Base-by-base conservation (phyloP, 108 stramenopile genomes). In the Skeletonema menzelii region DNA sequence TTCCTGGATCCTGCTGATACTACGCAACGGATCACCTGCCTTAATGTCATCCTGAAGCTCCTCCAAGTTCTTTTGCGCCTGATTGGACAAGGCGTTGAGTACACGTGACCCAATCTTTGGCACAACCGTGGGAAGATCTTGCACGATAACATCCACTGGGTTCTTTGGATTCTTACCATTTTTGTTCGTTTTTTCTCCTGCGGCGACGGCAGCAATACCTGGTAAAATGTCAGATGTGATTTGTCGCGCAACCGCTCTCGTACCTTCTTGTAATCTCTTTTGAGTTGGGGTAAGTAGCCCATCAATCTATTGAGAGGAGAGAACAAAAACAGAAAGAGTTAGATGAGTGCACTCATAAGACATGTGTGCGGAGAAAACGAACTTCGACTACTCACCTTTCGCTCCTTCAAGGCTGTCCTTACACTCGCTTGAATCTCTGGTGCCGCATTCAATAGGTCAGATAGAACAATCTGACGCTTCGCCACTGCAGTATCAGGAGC, bases 141-240 rank as follows among this genome's bases (percentile, higher is more conserved):
- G 55, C 42, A 77, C 47, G 13, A 82, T 63, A 4, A 78, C 77
- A 13, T 82, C 77, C 4, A 78, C 59, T 59, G 77, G 76, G n/a
- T 66, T 69, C 56, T 74, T 71, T 35, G 63, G 63, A 30, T 71
- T 74, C 57, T 76, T 79, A 19, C 55, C 17, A 40, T 44, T 34
- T 60, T 65, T 31, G 44, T 31, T 27, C 46, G 56, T 27, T 27
- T 60, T 15, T 37, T 34, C 59, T n/a, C 56, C 59, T 24, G 65
- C 55, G 55, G 69, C 58, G 44, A 67, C 67, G 47, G 70, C 77
- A 38, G 82, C 80, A 27, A 93, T 76, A 47, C 80, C 75, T 34
- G 93, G 93, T 2, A 94, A 74, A 59, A 94, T 94, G 38, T 94
- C 93, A 47, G 77, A 87, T 14, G 89, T 88, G 11, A 94, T 55